phyloP scores from a whole-genome alignment of 805 yeast genomes.

The Spathaspora hagerdaliae region DNA sequence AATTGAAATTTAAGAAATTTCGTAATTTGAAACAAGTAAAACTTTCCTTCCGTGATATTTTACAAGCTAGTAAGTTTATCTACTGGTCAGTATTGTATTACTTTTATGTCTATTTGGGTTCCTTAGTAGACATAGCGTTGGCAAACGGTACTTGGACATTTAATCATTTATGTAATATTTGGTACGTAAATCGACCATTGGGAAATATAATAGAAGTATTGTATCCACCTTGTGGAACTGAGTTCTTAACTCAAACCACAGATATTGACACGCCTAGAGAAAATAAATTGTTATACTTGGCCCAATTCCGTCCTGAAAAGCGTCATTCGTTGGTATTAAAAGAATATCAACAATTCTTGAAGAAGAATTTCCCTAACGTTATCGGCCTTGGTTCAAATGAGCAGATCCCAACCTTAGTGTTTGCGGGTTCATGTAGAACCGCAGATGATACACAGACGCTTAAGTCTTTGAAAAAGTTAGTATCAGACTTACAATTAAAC shows the following conservation, averaged over 20 bases:
- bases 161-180: constrained; percentile 63
- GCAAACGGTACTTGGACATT: constrained; percentile 93
- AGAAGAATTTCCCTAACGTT: constrained; percentile 9
- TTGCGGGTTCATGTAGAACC: constrained; percentile 83
- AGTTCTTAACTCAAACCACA: constrained; percentile 25
- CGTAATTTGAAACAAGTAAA: constrained; percentile 15
- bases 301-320: constrained; percentile 95
- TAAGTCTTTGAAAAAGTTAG: constrained; percentile 40
- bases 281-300: constrained; percentile 55
- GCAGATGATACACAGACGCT: constrained; percentile 62
- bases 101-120: constrained; percentile 63
- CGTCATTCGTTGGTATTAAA: constrained; percentile 69
- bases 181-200: constrained; percentile 43
- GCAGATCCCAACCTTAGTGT: constrained; percentile 52
- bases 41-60: constrained; percentile 22
- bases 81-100: constrained; percentile 74
- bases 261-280: constrained; percentile 24
- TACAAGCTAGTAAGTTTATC: constrained; percentile 34
- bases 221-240: constrained; percentile 90
- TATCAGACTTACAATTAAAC: constrained; percentile 21
- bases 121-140: constrained; percentile 58
- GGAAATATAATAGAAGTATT: constrained; percentile 42
- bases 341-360: constrained; percentile 58
- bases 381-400: constrained; percentile 13
- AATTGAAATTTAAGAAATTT: constrained; percentile 36